A percentile compares a stretch with the other conserved stretches of the same genome.
Conservation (phyloP, 495 filamentous ascomycete species). For the Penicillium flavigenum region DNA sequence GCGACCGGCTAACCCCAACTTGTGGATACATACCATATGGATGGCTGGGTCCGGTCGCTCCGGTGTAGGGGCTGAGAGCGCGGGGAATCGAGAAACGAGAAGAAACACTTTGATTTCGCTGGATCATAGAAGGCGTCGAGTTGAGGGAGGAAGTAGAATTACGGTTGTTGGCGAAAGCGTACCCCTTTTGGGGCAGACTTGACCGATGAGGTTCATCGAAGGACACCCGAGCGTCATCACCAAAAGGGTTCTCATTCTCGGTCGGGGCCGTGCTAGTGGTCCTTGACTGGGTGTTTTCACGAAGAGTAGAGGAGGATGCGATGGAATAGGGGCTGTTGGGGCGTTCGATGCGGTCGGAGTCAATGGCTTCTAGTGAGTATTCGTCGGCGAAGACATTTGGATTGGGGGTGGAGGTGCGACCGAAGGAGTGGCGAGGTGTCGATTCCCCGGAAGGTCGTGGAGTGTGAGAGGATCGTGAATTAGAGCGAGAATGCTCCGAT, state of each 20-base stretch:
- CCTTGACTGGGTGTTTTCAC: constrained; percentile 31
- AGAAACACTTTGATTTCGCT: constrained; percentile 45
- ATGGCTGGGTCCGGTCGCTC: constrained; percentile 56
- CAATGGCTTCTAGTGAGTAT: constrained; percentile 48
- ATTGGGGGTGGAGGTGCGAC: constrained; percentile 43
- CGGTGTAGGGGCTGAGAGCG: constrained; percentile 53
- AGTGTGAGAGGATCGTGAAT: constrained; percentile 39
- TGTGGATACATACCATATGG: constrained; percentile 58
- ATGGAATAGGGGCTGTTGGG: constrained; percentile 38
- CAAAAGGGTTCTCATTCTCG: constrained; percentile 45
- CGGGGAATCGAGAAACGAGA: constrained; percentile 47
- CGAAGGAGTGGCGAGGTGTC: constrained; percentile 37
- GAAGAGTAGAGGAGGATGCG: constrained; percentile 39
- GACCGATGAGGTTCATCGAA: constrained; percentile 41
- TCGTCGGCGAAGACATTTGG: constrained; percentile 57
- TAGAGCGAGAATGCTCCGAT: constrained; percentile 45
- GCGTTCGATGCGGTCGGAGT: constrained; percentile 37
- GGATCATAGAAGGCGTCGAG: constrained; percentile 33
- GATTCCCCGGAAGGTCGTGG: constrained; percentile 33
- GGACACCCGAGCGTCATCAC: constrained; percentile 42
- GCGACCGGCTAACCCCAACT: constrained; percentile 55
- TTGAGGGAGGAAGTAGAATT: constrained; percentile 36
- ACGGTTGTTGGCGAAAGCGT: constrained; percentile 33
- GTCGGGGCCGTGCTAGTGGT: constrained; percentile 26
- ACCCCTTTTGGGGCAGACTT: constrained; percentile 43